A percentile compares a stretch with the other conserved stretches of the same genome.
Conservation (phyloP, 1,284 basidiomycete genomes). For the Tilletia setariae region DNA sequence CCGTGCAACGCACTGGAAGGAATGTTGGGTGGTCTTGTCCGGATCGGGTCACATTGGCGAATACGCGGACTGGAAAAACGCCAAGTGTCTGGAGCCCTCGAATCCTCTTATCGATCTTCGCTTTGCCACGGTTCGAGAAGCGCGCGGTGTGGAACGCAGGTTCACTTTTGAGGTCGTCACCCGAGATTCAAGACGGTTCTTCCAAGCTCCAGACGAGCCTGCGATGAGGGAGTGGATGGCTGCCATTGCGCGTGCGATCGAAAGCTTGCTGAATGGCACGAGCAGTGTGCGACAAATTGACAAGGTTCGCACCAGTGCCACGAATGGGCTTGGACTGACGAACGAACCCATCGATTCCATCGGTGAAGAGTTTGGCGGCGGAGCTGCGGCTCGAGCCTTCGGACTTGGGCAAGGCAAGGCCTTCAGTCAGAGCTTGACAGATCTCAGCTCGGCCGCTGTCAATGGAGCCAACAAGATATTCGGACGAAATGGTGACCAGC, state of each 20-base stretch:
- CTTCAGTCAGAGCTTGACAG: conserved; percentile 44
- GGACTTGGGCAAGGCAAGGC: conserved; percentile 19
- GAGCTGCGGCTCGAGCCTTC: neutral
- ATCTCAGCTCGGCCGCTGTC: conserved; percentile 25
- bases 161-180: conserved; percentile 60
- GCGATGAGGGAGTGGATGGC: conserved; percentile 60
- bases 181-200: conserved; percentile 57
- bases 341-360: conserved; percentile 4
- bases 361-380: conserved; percentile 4
- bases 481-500: conserved; percentile 12
- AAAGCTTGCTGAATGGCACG: conserved; percentile 59
- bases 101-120: conserved; percentile 47
- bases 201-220: conserved; percentile 58
- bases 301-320: conserved; percentile 25
- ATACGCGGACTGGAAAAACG: conserved; percentile 42
- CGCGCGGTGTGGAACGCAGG: conserved; percentile 42
- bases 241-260: conserved; percentile 60
- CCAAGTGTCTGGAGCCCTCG: conserved; percentile 35
- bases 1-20: conserved; percentile 35
- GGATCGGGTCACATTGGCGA: conserved; percentile 44
- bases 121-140: conserved; percentile 48
- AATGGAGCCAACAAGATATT: conserved; percentile 12
- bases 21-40: conserved; percentile 45
- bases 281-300: conserved; percentile 45
- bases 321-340: neutral